Evolutionary conservation across 2,329 filamentous ascomycete genomes (phyloP), one percentile per base, ranked within the genome.

Genomic region (Atkinsonella hypoxylon): DNA sequence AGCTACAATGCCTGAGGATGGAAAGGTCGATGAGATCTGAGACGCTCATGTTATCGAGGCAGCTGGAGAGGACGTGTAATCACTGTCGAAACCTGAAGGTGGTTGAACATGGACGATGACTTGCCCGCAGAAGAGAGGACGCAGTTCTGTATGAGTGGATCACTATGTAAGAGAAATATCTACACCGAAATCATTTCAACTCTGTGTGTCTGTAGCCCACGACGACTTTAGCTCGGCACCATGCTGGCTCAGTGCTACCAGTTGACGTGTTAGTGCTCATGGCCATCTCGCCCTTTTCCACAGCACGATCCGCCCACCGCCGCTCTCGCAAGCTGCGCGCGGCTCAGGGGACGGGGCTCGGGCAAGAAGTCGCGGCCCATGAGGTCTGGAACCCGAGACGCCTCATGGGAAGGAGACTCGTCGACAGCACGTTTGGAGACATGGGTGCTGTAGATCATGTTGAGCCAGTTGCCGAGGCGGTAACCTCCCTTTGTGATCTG

Each of bases 401-500:
- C 44, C 32, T 43, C 18, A 0, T 22, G 31, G 0, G 20, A 22
- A 17, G 45, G 49, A 1, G 46, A 44, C n/a, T 39, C 45, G 20
- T 49, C 51, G 3, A 46, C 17, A n/a, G 54, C 54, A 13, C 56
- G 53, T 53, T 59, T 61, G 45, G 54, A 50, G 17, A 56, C 43
- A 7, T 52, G 52, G 17, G 49, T 45, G 2, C 41, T 48, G 44
- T 62, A 58, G 18, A 64, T 55, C 47, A 53, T 49, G 52, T 64
- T 63, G 45, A 64, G 52, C 61, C 61, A 64, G 53, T 64, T 62
- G 3, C 53, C 62, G 4, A 64, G 55, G 47, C 63, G 57, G 48
- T 71, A 70, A 0, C 70, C 70, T 48, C 68, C 68, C 61, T 73
- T 73, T 9, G 70, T 68, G 26, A 73, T 69, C 61, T 73, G 70